phyloP scores from a whole-genome alignment of 106 monocot species.

The Acanthochlamys bracteata region DNA sequence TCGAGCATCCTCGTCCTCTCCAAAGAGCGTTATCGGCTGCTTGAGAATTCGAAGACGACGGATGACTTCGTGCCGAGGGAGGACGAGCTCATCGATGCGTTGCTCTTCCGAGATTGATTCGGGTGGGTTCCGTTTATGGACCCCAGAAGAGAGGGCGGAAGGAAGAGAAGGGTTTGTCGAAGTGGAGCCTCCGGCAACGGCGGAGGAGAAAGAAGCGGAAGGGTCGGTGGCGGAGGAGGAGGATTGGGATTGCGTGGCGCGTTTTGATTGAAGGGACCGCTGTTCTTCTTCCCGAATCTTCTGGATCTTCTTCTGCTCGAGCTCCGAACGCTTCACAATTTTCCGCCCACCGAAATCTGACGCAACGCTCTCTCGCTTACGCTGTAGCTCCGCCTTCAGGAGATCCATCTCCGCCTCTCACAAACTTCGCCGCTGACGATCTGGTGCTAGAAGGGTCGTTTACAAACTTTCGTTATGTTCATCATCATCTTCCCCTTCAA shows the following conservation, averaged over 20 bases:
- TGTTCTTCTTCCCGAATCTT: conserved; percentile 77
- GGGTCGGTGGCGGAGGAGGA: conserved; percentile 3
- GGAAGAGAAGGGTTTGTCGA: conserved; percentile 14
- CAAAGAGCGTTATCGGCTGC: conserved; percentile 91
- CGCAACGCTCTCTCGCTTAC: conserved; percentile 58
- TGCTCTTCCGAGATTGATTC: conserved; percentile 45
- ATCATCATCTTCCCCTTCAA: no score
- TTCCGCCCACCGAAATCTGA: conserved; percentile 86
- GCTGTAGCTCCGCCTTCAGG: conserved; percentile 63
- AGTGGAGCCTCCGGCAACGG: conserved; percentile 7
- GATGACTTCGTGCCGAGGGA: conserved; percentile 79
- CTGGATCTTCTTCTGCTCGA: conserved; percentile 78
- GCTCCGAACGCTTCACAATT: conserved; percentile 87
- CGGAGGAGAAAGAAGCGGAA: conserved; percentile 5
- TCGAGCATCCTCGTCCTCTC: conserved; percentile 84
- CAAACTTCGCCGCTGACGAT: no score
- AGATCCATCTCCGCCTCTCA: conserved; percentile 88
- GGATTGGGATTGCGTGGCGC: conserved; percentile 11
- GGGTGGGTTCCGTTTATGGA: conserved; percentile 16
- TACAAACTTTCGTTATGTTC: no score
- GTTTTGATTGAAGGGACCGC: conserved; percentile 47
- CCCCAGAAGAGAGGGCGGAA: conserved; percentile 9
- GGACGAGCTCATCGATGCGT: conserved; percentile 75
- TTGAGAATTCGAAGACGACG: conserved; percentile 83
- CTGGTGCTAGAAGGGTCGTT: no score